Percentiles rank a stretch among this genome's conserved stretches.
phyloP scores from a whole-genome alignment of 2,329 filamentous ascomycete genomes.

The Colletotrichum magnum region DNA sequence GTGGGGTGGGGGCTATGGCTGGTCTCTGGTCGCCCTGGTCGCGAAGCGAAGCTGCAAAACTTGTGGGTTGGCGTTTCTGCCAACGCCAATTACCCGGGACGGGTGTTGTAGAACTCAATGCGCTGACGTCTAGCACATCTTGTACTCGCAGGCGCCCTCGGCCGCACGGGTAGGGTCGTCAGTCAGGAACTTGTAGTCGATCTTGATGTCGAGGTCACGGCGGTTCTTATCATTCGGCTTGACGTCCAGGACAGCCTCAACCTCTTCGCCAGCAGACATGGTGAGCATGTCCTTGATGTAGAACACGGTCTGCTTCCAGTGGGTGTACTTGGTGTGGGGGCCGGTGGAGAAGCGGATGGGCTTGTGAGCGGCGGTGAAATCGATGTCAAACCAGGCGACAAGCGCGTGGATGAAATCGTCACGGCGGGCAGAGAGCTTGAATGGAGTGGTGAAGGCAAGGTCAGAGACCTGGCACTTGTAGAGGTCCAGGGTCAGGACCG shows the following conservation, averaged over 20 bases:
- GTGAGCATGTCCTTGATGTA: conserved; percentile 95
- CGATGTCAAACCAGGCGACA: conserved; percentile 99
- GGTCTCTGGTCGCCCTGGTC: conserved; percentile 1
- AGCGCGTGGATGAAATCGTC: conserved; percentile 97
- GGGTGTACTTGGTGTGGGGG: conserved; percentile 98
- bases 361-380: conserved; percentile 99
- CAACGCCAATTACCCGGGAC: conserved; percentile 5
- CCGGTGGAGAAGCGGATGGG: conserved; percentile 96
- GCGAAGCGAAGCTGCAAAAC: conserved; percentile 12
- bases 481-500: conserved; percentile 90
- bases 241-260: conserved; percentile 82
- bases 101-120: not conserved
- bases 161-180: conserved; percentile 78
- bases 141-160: conserved; percentile 83
- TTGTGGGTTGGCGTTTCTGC: not conserved
- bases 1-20: not conserved
- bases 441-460: conserved; percentile 85
- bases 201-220: conserved; percentile 91
- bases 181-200: conserved; percentile 86
- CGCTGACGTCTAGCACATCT: conserved; percentile 71
- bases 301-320: conserved; percentile 99
- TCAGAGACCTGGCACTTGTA: conserved; percentile 90
- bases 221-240: conserved; percentile 95
- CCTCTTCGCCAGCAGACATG: conserved; percentile 86
- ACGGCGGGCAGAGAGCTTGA: conserved; percentile 82